phyloP scores from a whole-genome alignment of 768 basidiomycete species.

The Rhodotorula sphaerocarpa region DNA sequence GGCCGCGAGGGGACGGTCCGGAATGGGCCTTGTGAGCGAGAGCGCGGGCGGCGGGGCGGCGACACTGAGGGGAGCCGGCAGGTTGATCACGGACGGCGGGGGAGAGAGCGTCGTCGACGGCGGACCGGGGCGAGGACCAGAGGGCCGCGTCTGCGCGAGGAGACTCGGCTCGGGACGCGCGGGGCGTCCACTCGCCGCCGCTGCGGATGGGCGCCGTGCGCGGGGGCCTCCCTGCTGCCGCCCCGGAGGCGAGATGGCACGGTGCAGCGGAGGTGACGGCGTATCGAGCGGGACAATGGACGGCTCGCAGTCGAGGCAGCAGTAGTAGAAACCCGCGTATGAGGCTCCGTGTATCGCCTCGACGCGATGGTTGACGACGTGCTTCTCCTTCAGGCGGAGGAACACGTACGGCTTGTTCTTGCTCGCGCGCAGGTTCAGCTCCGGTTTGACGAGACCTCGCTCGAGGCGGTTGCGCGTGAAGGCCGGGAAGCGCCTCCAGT shows the following conservation, averaged over 20 bases:
- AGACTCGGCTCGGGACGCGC: neutral
- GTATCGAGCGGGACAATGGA: slow-evolving; percentile 45
- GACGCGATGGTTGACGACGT: slow-evolving; percentile 74
- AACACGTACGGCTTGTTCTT: slow-evolving; percentile 52
- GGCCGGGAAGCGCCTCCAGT: slow-evolving; percentile 81
- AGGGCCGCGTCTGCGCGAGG: neutral
- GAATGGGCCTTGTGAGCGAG: neutral
- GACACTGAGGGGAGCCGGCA: neutral
- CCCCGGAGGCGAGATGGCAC: slow-evolving; percentile 41
- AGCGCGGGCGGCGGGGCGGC: neutral
- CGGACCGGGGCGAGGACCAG: neutral
- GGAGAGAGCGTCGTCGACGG: neutral
- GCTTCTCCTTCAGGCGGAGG: slow-evolving; percentile 95
- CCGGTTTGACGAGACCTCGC: slow-evolving; percentile 67
- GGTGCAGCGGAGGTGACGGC: slow-evolving; percentile 43
- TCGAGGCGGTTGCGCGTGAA: slow-evolving; percentile 59
- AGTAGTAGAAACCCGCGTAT: slow-evolving; percentile 76
- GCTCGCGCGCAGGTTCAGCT: slow-evolving; percentile 62
- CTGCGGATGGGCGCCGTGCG: neutral
- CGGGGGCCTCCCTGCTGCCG: slow-evolving; percentile 36
- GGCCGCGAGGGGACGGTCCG: slow-evolving; percentile 37
- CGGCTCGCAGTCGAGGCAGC: slow-evolving; percentile 76
- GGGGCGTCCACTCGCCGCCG: neutral
- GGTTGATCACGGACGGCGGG: slow-evolving; percentile 4
- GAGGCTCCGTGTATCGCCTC: slow-evolving; percentile 26